These are phyloP conservation scores for Colletotrichum aenigma DNA, from an alignment of 2,329 filamentous ascomycete genomes.

Conservation along the genomic window DNA sequence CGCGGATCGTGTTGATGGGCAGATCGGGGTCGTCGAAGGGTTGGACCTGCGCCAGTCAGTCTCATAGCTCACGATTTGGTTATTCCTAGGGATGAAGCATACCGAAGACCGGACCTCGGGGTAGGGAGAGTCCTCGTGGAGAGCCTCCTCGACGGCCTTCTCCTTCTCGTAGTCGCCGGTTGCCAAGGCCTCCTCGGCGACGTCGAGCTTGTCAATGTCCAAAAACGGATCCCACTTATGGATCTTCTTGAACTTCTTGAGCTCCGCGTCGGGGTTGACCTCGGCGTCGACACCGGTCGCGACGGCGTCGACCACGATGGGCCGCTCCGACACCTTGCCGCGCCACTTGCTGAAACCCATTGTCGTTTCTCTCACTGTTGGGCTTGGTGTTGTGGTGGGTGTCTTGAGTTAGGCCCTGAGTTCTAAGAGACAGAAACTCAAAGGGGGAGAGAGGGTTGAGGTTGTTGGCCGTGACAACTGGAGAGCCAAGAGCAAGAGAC, in stretches of 20 bases:
- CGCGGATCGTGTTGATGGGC: conserved; percentile 61
- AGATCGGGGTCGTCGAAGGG: conserved; percentile 51
- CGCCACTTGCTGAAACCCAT: conserved; percentile 43
- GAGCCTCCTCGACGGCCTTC: conserved; percentile 47
- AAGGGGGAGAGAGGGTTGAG: not conserved
- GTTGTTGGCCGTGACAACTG: not conserved
- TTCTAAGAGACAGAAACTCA: conserved; percentile 6
- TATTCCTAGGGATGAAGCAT: not conserved
- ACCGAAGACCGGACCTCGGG: conserved; percentile 47
- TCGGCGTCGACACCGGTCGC: conserved; percentile 41
- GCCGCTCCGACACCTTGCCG: conserved; percentile 49
- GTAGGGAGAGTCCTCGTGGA: conserved; percentile 61
- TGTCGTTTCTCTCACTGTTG: not conserved
- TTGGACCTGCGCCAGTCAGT: not conserved
- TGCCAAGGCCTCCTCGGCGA: conserved; percentile 50
- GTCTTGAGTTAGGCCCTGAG: not conserved
- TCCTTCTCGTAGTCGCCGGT: conserved; percentile 50
- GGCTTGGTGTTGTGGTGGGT: not conserved
- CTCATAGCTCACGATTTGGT: rapidly evolving
- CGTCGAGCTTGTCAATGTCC: conserved; percentile 55
- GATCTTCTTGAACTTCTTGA: conserved; percentile 50
- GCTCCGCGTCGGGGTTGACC: conserved; percentile 40
- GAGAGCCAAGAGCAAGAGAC: not conserved
- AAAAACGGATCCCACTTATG: conserved; percentile 64
- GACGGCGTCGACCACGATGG: conserved; percentile 38